phyloP scores from a whole-genome alignment of 2,329 filamentous ascomycete genomes.

The Colletotrichum scovillei region DNA sequence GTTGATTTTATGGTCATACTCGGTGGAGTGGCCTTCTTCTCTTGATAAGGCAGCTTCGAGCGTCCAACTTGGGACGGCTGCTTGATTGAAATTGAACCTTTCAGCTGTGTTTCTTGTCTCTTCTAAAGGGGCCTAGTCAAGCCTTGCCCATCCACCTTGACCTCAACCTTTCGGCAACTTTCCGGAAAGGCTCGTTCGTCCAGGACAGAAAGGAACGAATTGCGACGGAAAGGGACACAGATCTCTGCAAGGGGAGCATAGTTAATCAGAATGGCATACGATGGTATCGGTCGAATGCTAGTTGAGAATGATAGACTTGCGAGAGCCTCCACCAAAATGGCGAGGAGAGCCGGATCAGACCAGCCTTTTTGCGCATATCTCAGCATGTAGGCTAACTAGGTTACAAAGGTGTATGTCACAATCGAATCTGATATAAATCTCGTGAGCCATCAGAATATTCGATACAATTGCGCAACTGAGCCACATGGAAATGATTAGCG shows the following conservation, averaged over 20 bases:
- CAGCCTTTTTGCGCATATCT: background rate
- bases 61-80: background rate
- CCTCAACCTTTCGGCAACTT: background rate
- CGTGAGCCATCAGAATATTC: no score
- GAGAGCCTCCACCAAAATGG: background rate
- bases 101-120: background rate
- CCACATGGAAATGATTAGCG: no score
- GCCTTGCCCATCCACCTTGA: background rate
- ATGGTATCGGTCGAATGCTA: background rate
- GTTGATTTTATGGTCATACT: background rate
- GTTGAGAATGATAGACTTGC: background rate
- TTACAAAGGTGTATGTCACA: no score
- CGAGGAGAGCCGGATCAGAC: background rate
- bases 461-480: no score
- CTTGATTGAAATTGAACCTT: background rate
- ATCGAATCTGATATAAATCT: no score
- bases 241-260: background rate
- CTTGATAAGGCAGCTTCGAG: background rate
- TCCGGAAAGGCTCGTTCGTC: background rate
- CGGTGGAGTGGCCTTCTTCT: background rate
- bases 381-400: background rate
- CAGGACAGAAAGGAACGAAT: background rate
- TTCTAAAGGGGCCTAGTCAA: background rate
- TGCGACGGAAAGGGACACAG: background rate
- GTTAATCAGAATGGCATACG: background rate